phyloP scores from a whole-genome alignment of 2,329 filamentous ascomycete genomes.

The Penicillium freii region DNA sequence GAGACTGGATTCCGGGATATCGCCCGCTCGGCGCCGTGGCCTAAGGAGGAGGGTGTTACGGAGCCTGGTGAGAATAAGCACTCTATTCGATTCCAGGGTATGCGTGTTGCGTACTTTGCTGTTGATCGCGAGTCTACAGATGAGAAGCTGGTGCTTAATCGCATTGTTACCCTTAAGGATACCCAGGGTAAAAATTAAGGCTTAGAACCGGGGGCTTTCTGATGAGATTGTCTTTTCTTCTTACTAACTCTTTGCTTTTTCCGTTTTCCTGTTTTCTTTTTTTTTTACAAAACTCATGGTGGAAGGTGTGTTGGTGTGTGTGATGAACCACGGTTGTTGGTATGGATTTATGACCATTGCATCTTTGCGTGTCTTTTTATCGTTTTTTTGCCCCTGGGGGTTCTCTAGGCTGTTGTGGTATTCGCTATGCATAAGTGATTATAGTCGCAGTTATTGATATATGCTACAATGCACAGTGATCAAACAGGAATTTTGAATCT shows the following conservation, averaged over 20 bases:
- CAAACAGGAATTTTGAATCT: neutral
- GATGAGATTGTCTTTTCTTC: neutral
- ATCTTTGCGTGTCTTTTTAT: slow-evolving; percentile 11
- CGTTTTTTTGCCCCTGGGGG: neutral
- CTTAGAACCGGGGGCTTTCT: neutral
- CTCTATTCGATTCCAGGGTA: slow-evolving; percentile 83
- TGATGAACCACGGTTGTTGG: slow-evolving; percentile 10
- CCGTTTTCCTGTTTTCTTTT: neutral
- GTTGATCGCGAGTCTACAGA: slow-evolving; percentile 75
- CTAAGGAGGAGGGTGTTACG: slow-evolving; percentile 65
- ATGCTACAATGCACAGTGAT: slow-evolving; percentile 1
- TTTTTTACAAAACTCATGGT: neutral
- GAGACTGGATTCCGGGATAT: slow-evolving; percentile 83
- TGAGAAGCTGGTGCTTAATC: slow-evolving; percentile 82
- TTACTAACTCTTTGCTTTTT: neutral
- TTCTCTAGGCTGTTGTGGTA: neutral
- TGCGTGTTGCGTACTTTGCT: slow-evolving; percentile 66
- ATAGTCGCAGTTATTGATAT: neutral
- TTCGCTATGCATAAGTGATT: neutral
- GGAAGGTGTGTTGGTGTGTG: neutral
- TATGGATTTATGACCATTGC: slow-evolving; percentile 22
- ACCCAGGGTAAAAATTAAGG: slow-evolving; percentile 29
- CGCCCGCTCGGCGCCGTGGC: slow-evolving; percentile 71
- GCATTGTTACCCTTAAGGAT: slow-evolving; percentile 89
- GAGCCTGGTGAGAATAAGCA: slow-evolving; percentile 51